Base-by-base conservation (phyloP, 2,329 filamentous ascomycete species). In the Colletotrichum viniferum region DNA sequence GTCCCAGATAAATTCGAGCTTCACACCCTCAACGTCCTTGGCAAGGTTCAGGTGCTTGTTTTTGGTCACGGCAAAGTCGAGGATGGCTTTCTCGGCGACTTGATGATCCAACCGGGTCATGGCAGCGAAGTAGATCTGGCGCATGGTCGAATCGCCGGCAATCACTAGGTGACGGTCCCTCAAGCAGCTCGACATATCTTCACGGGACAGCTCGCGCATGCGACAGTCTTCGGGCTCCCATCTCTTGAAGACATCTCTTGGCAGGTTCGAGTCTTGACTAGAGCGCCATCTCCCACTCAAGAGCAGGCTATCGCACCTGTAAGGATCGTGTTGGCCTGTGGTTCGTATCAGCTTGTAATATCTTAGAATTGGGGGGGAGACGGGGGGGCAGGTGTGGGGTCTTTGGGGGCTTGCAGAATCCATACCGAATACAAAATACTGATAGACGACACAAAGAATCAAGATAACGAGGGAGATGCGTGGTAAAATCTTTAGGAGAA, bases 141-240 rank as follows among this genome's bases (percentile, higher is more conserved):
- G 88, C 9, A 89, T 87, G 2, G 88, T 90, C 3, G 90, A 90
- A 80, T 94, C 92, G 48, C 92, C 92, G 30, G 89, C 86, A 77
- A 94, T 91, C 18, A 92, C 85, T n/a, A 93, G 79, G 65, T 86
- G 87, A 9, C 87, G 87, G 16, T 85, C 83, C 3, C 83, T 82
- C 26, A 92, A 85, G 79, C 92, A 94, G 61, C 83, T 81, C 21
- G 84, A 82, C 14, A 93, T 86, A 48, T 91, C 89, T n/a, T 86
- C 80, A 7, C 82, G 79, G 10, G 86, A 85, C 82, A 93, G 93
- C 69, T 88, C 83, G 75, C 90, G 88, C 79, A 92, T 85, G 75
- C 90, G 88, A 82, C 92, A 94, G 30, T 90, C 90, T 26, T 86
- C 86, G 6, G 91, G 89, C 72, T 92, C 89, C 92, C 92, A 93